phyloP scores from a whole-genome alignment of 257 asterid species.

The Nicotiana otophora region DNA sequence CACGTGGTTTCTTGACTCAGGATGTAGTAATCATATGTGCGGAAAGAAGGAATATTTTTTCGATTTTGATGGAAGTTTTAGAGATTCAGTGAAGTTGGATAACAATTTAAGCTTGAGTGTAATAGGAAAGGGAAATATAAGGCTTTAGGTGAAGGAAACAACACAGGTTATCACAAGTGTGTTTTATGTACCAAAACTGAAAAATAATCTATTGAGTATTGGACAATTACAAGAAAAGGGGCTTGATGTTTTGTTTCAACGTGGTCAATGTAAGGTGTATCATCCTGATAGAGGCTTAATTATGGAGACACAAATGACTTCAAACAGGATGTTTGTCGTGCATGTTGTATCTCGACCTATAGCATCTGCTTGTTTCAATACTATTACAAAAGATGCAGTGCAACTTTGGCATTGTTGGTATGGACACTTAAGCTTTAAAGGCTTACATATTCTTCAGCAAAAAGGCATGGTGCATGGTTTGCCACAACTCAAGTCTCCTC shows the following conservation, averaged over 20 bases:
- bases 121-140: too few relatives aligned
- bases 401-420: background rate
- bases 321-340: background rate
- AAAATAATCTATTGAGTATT: too few relatives aligned
- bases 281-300: background rate
- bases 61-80: background rate
- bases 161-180: too few relatives aligned
- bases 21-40: background rate
- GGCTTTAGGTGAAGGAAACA: too few relatives aligned
- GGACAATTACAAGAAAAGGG: background rate
- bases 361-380: background rate
- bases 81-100: background rate
- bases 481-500: background rate
- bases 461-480: background rate
- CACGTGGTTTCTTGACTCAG: background rate
- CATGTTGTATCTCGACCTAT: background rate
- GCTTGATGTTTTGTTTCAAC: background rate
- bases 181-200: too few relatives aligned
- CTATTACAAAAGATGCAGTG: background rate
- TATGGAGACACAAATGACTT: background rate
- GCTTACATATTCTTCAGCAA: background rate
- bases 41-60: background rate
- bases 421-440: background rate
- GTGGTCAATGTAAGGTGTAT: background rate
- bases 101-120: too few relatives aligned